These are phyloP conservation scores for Ogataea degrootiae DNA, from an alignment of 805 yeast species.

Conservation along the genomic window DNA sequence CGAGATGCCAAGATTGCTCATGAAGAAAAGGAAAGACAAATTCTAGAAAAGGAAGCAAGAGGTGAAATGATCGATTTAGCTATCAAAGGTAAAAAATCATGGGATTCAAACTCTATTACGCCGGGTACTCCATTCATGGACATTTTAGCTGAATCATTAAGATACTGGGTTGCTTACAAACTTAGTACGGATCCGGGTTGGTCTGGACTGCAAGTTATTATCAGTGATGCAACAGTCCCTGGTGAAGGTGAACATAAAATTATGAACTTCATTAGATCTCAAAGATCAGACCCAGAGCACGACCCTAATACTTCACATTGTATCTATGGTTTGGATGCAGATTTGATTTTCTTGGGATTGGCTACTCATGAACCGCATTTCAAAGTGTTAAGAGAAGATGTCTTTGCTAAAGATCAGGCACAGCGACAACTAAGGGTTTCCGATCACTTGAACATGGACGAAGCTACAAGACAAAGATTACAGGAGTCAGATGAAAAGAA, in stretches of 20 bases:
- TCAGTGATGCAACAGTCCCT: constrained; percentile 95
- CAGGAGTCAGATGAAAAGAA: constrained; percentile 49
- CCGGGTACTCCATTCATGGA: constrained; percentile 99
- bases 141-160: constrained; percentile 69
- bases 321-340: constrained; percentile 97
- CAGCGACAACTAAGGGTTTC: constrained; percentile 38
- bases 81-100: constrained; percentile 65
- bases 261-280: constrained; percentile 92
- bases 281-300: constrained; percentile 79
- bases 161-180: constrained; percentile 92
- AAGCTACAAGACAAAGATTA: constrained; percentile 45
- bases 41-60: constrained; percentile 52
- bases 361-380: constrained; percentile 99
- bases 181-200: constrained; percentile 88
- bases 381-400: constrained; percentile 91
- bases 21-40: constrained; percentile 59
- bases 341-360: constrained; percentile 88
- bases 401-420: constrained; percentile 69
- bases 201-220: constrained; percentile 82
- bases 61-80: constrained; percentile 78
- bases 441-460: constrained; percentile 55
- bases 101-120: constrained; percentile 96
- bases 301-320: constrained; percentile 94
- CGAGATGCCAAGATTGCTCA: constrained; percentile 80
- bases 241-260: constrained; percentile 99